Evolutionary conservation across 1,284 basidiomycete genomes (phyloP).

Genomic region (Microbotryum saponariae): DNA sequence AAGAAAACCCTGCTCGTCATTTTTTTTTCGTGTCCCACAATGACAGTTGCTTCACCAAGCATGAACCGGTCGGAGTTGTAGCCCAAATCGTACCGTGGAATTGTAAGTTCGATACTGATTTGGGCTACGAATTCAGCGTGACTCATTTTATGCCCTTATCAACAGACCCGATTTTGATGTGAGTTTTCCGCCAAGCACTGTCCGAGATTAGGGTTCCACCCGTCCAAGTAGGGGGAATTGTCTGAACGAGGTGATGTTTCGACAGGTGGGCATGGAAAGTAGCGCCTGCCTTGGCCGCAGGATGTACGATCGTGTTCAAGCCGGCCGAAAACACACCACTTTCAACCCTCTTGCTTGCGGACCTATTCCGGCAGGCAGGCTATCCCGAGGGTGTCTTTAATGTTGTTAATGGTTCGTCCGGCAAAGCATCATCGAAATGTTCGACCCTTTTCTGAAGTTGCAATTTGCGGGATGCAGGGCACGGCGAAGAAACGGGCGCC

Average conservation of each 20-base stretch:
- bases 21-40: conserved; percentile 20
- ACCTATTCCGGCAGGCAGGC: conserved; percentile 34
- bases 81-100: conserved; percentile 34
- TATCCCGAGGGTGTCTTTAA: conserved; percentile 39
- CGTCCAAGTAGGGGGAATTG: background rate
- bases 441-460: too few species aligned
- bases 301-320: conserved; percentile 38
- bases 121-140: background rate
- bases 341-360: conserved; percentile 27
- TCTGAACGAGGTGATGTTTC: too few species aligned
- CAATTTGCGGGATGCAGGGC: background rate
- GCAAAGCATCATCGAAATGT: too few species aligned
- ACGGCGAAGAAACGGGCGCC: conserved; percentile 9
- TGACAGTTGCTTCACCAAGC: conserved; percentile 35
- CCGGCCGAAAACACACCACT: conserved; percentile 38
- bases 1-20: conserved; percentile 37
- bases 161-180: conserved; percentile 14
- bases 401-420: conserved; percentile 33
- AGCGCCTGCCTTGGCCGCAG: conserved; percentile 37
- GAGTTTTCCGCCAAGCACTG: background rate
- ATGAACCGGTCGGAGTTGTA: conserved; percentile 41
- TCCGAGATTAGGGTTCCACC: background rate
- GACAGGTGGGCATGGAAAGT: conserved; percentile 35
- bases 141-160: background rate
- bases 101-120: conserved; percentile 23